Evolutionary conservation across 371 early-diverging fungal genomes (phyloP), one percentile per base, ranked within the genome.

Genomic region (Parasitella parasitica): DNA sequence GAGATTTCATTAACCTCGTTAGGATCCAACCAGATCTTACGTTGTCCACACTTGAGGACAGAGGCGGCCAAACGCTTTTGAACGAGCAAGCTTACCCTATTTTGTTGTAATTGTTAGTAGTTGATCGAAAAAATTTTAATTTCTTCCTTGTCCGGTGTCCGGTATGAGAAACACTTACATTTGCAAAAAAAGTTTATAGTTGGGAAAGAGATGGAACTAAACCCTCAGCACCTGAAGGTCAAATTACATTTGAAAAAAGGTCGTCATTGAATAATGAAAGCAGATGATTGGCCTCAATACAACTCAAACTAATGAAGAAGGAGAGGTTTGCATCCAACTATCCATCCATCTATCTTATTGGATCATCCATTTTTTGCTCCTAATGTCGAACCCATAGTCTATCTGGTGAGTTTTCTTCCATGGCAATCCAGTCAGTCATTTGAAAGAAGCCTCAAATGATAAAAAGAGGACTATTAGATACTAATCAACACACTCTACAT

Each of bases 21-120:
- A 68, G 99, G 99, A 86, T 99, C 99, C 54, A 99, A 85, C 99
- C 99, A 99, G 71, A 99, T 88, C 90, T 99, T 99, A 76, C 97
- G 86, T 89, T 97, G 82, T 76, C 99, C 99, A 87, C 98, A 98
- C 81, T 94, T 93, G 78, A 99, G 89, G 77, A 99, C 95, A 80
- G 93, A 89, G 67, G 98, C 92, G 64, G 99, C 99, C 67, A 99
- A 81, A 76, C 98, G 94, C 87, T 95, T 95, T 88, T 95, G 94
- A 77, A 82, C 89, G 70, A 83, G 76, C 73, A 93, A 83, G 82
- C 88, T 91, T 64, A 88, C 87, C 93, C 92, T 93, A 57, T 39
- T 22, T 1, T 32, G 6, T 32, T 2, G 6, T 32, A 11, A 32
- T 32, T 32, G 6, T 32, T 30, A n/a, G n/a, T n/a, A n/a, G n/a